Percentiles rank a stretch among this genome's conserved stretches.
These are phyloP conservation scores for Kodamaea derodonti DNA, from an alignment of 1,139 yeast genomes.

Conservation along the genomic window DNA sequence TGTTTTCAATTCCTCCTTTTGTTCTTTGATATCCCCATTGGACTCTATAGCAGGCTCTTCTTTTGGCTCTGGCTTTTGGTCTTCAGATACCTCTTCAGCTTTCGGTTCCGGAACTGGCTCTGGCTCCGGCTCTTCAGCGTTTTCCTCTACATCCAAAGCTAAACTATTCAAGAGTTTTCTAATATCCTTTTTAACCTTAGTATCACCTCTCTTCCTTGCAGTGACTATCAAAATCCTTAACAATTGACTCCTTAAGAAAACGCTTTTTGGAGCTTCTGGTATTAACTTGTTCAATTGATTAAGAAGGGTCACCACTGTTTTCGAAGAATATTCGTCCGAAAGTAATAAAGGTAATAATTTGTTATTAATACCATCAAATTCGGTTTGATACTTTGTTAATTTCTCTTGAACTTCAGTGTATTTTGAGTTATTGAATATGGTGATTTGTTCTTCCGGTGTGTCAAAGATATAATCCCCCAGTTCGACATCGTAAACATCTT, in stretches of 20 bases:
- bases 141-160: constrained; percentile 15
- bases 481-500: constrained; percentile 15
- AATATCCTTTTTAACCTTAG: constrained; percentile 19
- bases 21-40: too few relatives aligned
- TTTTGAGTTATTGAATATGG: constrained; percentile 15
- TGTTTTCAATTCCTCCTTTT: too few relatives aligned
- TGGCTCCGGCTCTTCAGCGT: constrained; percentile 8
- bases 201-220: constrained; percentile 22
- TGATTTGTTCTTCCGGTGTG: constrained; percentile 25
- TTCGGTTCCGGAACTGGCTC: constrained; percentile 4
- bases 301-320: constrained; percentile 13
- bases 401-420: constrained; percentile 17
- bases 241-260: constrained; percentile 29
- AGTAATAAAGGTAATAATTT: constrained; percentile 17
- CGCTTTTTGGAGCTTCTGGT: constrained; percentile 25
- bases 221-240: constrained; percentile 31
- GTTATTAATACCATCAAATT: constrained; percentile 20
- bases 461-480: constrained; percentile 37
- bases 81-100: constrained; percentile 2
- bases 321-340: constrained; percentile 11
- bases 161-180: constrained; percentile 22
- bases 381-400: constrained; percentile 13
- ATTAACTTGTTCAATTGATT: constrained; percentile 17
- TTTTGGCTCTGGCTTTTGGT: too few relatives aligned
- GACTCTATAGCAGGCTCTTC: too few relatives aligned